phyloP scores from a whole-genome alignment of 192 early-diverging fungal genomes.

The Backusella tarrabulga region DNA sequence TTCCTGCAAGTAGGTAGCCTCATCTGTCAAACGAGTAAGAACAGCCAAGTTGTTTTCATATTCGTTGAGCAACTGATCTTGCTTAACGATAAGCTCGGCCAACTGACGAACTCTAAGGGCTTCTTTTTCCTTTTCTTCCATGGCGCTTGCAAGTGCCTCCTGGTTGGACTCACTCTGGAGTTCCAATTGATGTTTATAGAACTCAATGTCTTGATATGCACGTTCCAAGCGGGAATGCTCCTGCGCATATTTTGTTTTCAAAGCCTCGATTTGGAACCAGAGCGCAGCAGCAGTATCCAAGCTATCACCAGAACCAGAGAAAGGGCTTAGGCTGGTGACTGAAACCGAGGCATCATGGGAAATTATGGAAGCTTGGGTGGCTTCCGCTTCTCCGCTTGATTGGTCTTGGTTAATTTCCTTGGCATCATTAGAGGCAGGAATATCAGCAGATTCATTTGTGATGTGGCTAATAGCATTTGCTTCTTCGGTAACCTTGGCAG shows the following conservation, averaged over 20 bases:
- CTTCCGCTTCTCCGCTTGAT: not conserved
- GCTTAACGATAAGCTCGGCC: conserved; percentile 6
- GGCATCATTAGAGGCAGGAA: not conserved
- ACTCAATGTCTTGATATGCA: conserved; percentile 1
- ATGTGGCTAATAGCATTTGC: not conserved
- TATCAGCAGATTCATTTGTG: not conserved
- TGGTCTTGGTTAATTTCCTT: not conserved
- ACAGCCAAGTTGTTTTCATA: conserved; percentile 7
- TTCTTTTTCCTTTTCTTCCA: conserved; percentile 12
- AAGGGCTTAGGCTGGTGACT: not conserved
- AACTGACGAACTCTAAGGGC: conserved; percentile 11
- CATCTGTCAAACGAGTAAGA: not conserved
- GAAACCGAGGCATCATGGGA: not conserved
- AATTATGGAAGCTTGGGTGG: not conserved
- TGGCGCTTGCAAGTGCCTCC: not conserved
- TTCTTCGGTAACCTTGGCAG: not conserved
- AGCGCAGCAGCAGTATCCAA: not conserved
- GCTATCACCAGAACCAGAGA: not conserved
- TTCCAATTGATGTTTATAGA: conserved; percentile 6
- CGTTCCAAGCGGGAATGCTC: not conserved
- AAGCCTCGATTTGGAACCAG: conserved; percentile 6
- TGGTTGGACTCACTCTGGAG: not conserved
- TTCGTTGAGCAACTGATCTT: conserved; percentile 16
- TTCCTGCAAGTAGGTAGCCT: conserved; percentile 5
- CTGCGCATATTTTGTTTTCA: conserved; percentile 9